Conservation (phyloP, 176 grass and related monocot genomes). For the barley (Hordeum vulgare) region DNA sequence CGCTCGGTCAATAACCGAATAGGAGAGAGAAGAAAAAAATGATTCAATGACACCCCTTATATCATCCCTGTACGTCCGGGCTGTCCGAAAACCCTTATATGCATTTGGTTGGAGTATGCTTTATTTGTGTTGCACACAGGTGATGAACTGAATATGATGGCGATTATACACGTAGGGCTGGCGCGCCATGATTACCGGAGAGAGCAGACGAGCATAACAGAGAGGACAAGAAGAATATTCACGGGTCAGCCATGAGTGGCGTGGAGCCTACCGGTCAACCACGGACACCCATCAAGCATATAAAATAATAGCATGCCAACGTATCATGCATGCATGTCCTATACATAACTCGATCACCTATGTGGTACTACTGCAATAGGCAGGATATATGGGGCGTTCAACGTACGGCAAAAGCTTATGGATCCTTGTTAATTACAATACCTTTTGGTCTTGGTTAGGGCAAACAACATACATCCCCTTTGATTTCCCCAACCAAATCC, state of each 20-base stretch:
- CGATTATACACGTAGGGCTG: not conserved
- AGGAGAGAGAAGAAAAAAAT: no score
- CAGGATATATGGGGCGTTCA: not conserved
- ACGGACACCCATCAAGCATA: not conserved
- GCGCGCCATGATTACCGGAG: not conserved
- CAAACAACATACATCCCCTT: conserved; percentile 35
- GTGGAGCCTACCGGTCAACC: conserved; percentile 43
- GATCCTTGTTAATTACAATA: not conserved
- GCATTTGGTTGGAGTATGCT: no score
- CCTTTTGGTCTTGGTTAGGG: not conserved
- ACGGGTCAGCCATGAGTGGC: conserved; percentile 16
- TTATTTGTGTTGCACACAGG: not conserved
- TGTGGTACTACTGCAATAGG: no score
- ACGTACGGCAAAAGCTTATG: conserved; percentile 5
- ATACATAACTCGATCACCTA: not conserved
- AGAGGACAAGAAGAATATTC: conserved; percentile 10
- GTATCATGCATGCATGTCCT: conserved; percentile 14
- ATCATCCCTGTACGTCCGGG: no score
- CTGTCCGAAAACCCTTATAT: no score
- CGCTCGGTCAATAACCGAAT: no score
- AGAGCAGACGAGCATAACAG: not conserved
- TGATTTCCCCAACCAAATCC: conserved; percentile 25
- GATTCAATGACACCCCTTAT: no score
- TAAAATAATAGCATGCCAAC: not conserved
- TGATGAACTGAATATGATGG: not conserved